phyloP scores from a whole-genome alignment of 257 asterid species.

The Lycium ferocissimum region DNA sequence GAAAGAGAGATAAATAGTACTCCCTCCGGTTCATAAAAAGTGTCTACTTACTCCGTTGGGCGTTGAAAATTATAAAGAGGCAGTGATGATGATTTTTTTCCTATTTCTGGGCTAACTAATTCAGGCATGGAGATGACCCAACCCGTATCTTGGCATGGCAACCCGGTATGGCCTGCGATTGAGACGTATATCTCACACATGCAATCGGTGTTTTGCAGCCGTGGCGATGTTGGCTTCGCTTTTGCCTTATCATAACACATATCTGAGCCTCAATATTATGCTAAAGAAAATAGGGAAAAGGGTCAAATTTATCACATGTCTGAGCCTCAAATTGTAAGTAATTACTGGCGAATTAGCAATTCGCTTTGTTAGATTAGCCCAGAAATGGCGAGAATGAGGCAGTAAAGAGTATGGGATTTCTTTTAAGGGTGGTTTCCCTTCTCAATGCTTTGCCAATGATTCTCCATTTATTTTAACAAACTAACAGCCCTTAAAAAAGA shows the following conservation, averaged over 20 bases:
- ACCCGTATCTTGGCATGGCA: background rate
- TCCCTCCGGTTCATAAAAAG: too few relatives aligned
- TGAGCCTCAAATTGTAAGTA: background rate
- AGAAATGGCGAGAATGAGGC: background rate
- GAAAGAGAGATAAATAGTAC: background rate
- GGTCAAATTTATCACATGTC: background rate
- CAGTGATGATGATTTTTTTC: constrained; percentile 8
- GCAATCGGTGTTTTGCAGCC: background rate
- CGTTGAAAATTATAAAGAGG: background rate
- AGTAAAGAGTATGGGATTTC: too few relatives aligned
- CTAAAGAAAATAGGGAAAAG: background rate
- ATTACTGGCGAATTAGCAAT: too few relatives aligned
- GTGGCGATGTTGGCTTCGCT: background rate
- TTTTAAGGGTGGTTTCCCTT: too few relatives aligned
- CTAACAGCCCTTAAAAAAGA: too few relatives aligned
- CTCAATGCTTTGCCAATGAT: too few relatives aligned
- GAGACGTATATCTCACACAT: background rate
- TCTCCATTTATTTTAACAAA: too few relatives aligned
- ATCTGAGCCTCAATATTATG: background rate
- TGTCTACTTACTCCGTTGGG: background rate
- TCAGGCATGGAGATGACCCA: background rate
- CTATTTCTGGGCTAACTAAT: background rate
- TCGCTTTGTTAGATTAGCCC: background rate
- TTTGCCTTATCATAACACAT: background rate
- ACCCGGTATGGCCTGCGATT: background rate